Evolutionary conservation across 192 early-diverging fungal species (phyloP).

Genomic region (Borealophlyctis nickersoniae): DNA sequence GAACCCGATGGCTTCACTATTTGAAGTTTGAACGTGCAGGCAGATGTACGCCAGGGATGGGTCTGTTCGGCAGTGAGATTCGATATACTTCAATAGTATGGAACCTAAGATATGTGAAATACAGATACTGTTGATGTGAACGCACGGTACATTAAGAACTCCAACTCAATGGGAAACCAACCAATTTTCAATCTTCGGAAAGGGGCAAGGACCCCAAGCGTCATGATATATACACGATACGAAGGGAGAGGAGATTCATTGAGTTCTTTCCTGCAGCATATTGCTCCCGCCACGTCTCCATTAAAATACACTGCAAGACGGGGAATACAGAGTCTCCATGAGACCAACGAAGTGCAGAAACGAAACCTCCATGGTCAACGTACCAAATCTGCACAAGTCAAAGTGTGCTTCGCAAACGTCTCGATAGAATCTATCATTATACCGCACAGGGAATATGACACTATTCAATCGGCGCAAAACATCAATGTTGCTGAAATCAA

Average conservation of each 20-base stretch:
- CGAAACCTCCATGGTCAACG: background rate
- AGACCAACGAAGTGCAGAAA: background rate
- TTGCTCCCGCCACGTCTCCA: constrained; percentile 71
- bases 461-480: constrained; percentile 70
- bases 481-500: too few species aligned
- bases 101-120: constrained; percentile 59
- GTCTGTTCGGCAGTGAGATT: constrained; percentile 46
- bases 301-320: constrained; percentile 59
- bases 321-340: constrained; percentile 9
- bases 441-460: constrained; percentile 83
- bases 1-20: constrained; percentile 76
- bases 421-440: constrained; percentile 76
- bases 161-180: too few species aligned
- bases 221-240: constrained; percentile 80
- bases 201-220: constrained; percentile 82
- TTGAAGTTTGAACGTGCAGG: constrained; percentile 83
- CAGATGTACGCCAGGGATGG: constrained; percentile 56
- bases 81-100: constrained; percentile 57
- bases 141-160: too few species aligned
- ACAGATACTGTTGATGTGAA: too few species aligned
- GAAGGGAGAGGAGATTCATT: constrained; percentile 24
- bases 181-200: constrained; percentile 80
- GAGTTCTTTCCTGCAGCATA: constrained; percentile 76
- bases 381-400: constrained; percentile 34
- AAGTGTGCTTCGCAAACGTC: constrained; percentile 45